Base-by-base conservation (phyloP, 106 monocot genomes). In the Triglochin maritima region DNA sequence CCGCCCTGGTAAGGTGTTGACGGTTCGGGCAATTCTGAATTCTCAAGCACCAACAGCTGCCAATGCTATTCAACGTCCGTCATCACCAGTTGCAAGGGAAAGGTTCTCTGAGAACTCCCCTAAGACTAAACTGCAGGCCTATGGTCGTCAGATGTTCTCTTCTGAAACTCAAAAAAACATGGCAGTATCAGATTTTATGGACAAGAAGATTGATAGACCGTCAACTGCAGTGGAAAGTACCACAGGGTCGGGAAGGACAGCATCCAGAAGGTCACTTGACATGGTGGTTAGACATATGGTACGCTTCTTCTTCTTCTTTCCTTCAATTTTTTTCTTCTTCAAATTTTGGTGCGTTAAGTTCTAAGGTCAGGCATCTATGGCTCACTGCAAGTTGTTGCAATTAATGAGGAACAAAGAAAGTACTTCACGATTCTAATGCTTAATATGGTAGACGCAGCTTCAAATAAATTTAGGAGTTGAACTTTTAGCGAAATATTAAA, bases 231-330 rank as follows among this genome's bases (percentile, higher is more conserved):
- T 86, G 12, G 89, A 89, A 43, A 81, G 82, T 65, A 78, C 68
- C 49, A 29, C 29, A 29, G 92, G 92, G 59, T 89, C 88, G 50
- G 93, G 93, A 10, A 79, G 89, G 63, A 89, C 68, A 3, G 80
- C 89, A 6, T 89, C 93, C 6, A 94, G 89, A 76, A 89, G 77
- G 56, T 94, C 93, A 3, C 73, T 89, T 55, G 93, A 94, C 72
- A 89, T 94, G 89, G 93, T 89, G 17, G 72, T 89, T 41, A 79
- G 74, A 65, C 89, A 94, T 62, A 89, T 94, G 93, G 93, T 89
- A 89, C 50, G 59, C 10, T 62, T 49, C 8, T 52, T 29, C 29
- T 29, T 29, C 29, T 29, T 29, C 29, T 29, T 29, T 29, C 29
- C 29, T 29, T 29, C 29, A 29, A 29, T 29, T 29, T 29, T 29